A percentile compares a stretch with the other conserved stretches of the same genome.
Conservation (phyloP, 768 basidiomycete genomes). For the Serpula lacrymans region DNA sequence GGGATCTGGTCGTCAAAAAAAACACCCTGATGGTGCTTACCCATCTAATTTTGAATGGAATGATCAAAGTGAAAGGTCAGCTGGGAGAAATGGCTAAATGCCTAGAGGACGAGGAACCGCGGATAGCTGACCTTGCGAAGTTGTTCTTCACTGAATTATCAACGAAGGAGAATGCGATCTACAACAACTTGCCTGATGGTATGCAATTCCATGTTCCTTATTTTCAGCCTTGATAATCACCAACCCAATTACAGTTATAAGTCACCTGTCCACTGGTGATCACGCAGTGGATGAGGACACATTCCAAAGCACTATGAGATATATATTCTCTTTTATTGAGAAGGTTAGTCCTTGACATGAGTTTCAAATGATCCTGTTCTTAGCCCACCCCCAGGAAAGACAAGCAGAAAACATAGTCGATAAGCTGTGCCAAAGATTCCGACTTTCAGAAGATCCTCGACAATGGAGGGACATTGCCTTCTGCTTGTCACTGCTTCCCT, state of each 20-base stretch:
- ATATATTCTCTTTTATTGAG: slow-evolving; percentile 96
- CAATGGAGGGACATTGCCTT: slow-evolving; percentile 99
- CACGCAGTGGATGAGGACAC: slow-evolving; percentile 90
- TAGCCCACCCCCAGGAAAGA: slow-evolving; percentile 66
- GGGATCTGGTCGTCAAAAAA: slow-evolving; percentile 90
- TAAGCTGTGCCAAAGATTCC: slow-evolving; percentile 95
- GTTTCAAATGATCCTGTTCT: not conserved
- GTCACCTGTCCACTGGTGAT: slow-evolving; percentile 85
- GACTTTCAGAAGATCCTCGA: slow-evolving; percentile 78
- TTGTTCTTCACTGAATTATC: slow-evolving; percentile 95
- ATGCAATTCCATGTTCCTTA: slow-evolving; percentile 16
- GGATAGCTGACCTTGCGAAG: slow-evolving; percentile 94
- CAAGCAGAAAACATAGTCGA: slow-evolving; percentile 98
- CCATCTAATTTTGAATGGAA: slow-evolving; percentile 94
- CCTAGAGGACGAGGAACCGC: slow-evolving; percentile 81
- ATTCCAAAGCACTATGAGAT: slow-evolving; percentile 91
- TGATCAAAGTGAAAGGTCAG: slow-evolving; percentile 99
- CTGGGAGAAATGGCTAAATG: slow-evolving; percentile 99
- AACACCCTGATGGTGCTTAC: slow-evolving; percentile 99
- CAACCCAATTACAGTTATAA: slow-evolving; percentile 67
- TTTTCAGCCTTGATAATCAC: slow-evolving; percentile 5
- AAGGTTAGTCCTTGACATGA: slow-evolving; percentile 54
- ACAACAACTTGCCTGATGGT: slow-evolving; percentile 98
- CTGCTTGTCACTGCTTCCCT: slow-evolving; percentile 90
- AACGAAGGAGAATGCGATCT: slow-evolving; percentile 98